Evolutionary conservation across 306 rosid species (phyloP).

Genomic region (Medicago lupulina): DNA sequence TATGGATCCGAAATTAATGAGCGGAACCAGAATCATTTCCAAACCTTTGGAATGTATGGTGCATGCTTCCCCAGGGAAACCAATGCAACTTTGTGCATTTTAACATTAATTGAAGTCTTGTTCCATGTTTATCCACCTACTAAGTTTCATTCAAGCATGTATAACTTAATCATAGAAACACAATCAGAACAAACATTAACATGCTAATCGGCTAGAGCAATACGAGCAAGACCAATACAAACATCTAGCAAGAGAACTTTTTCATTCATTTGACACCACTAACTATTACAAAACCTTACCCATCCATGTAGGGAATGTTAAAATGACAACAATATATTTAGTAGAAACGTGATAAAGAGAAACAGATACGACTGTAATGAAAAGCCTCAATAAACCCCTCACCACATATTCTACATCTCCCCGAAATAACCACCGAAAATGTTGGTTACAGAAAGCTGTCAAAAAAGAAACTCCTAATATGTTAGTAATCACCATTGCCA

Average conservation of each 20-base stretch:
- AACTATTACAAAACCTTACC: conserved; percentile 60
- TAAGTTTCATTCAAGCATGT: background rate
- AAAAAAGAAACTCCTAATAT: conserved; percentile 56
- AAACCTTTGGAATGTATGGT: no score
- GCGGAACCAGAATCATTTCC: no score
- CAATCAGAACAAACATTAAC: background rate
- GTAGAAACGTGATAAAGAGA: conserved; percentile 57
- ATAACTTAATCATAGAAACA: conserved; percentile 6
- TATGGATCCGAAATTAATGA: no score
- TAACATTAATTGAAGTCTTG: background rate
- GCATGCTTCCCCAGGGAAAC: background rate
- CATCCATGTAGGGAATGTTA: conserved; percentile 46
- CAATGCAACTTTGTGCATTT: background rate
- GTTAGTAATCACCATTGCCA: conserved; percentile 63
- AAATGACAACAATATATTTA: conserved; percentile 47
- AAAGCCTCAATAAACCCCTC: conserved; percentile 55
- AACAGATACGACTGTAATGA: conserved; percentile 46
- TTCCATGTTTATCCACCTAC: background rate
- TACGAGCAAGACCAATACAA: background rate
- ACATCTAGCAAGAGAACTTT: conserved; percentile 40
- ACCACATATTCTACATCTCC: conserved; percentile 58
- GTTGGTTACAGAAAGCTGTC: conserved; percentile 42
- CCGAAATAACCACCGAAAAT: conserved; percentile 51
- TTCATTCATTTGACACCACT: conserved; percentile 57
- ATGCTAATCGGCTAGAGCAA: background rate